A percentile compares a stretch with the other conserved stretches of the same genome.
These are phyloP conservation scores for Suhomyces emberorum DNA, from an alignment of 805 yeast species.

Conservation along the genomic window DNA sequence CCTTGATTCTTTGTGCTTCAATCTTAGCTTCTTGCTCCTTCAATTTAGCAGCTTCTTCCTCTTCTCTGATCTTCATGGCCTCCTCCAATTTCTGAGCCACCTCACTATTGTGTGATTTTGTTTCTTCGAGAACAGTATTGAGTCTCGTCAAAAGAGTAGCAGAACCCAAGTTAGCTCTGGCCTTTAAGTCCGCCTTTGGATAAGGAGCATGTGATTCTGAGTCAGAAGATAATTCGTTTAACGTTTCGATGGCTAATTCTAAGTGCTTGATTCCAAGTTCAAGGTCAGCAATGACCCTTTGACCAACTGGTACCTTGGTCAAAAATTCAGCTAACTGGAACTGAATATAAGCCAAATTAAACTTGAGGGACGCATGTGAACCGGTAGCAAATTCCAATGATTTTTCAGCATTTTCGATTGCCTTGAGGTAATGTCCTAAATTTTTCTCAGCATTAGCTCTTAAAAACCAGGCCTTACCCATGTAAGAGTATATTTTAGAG, in stretches of 20 bases:
- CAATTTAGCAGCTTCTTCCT: slow-evolving; percentile 42
- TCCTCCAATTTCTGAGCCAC: slow-evolving; percentile 62
- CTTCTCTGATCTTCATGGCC: slow-evolving; percentile 65
- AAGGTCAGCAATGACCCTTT: slow-evolving; percentile 63
- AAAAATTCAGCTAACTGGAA: slow-evolving; percentile 85
- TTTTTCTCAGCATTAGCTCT: slow-evolving; percentile 71
- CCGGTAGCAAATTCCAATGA: slow-evolving; percentile 44
- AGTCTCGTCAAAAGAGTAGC: slow-evolving; percentile 71
- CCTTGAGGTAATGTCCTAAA: slow-evolving; percentile 53
- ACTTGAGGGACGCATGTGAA: slow-evolving; percentile 44
- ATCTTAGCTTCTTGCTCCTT: slow-evolving; percentile 37
- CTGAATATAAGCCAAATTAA: slow-evolving; percentile 79
- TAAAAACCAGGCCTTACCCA: slow-evolving; percentile 86
- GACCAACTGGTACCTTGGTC: slow-evolving; percentile 53
- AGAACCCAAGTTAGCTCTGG: slow-evolving; percentile 83
- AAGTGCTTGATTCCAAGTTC: slow-evolving; percentile 54
- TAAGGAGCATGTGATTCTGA: slow-evolving; percentile 66
- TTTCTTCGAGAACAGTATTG: slow-evolving; percentile 67
- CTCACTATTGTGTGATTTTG: slow-evolving; percentile 59
- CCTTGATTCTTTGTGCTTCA: slow-evolving; percentile 44
- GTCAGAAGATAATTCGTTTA: slow-evolving; percentile 54
- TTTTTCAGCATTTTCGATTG: slow-evolving; percentile 59
- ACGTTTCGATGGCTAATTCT: slow-evolving; percentile 54
- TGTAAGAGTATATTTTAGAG: slow-evolving; percentile 60
- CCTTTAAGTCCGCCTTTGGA: slow-evolving; percentile 73